Base-by-base conservation (phyloP, 2,329 filamentous ascomycete genomes). In the Akanthomyces lecanii region DNA sequence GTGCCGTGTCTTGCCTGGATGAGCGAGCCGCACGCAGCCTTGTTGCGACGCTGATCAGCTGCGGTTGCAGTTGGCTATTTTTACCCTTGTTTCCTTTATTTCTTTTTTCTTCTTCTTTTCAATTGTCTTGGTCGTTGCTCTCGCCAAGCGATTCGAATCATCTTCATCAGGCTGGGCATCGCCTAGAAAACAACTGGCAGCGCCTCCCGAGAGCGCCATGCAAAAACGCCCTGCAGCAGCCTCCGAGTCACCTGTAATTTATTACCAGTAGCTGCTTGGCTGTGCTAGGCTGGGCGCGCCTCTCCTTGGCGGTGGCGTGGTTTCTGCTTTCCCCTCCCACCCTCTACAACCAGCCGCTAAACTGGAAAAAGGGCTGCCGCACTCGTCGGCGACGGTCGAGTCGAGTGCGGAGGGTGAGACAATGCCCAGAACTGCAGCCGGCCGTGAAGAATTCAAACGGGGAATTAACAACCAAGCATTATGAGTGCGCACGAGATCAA, bases 201-300 rank as follows among this genome's bases (percentile, higher is more conserved):
- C 57, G 57, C 57, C 57, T 60, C 47, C 57, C 57, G 57, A 60
- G 47, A 51, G 47, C 57, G 36, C 57, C 57, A 52, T 21, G 47
- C 10, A 52, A n/a, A 33, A 36, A 7, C 4, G 33, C 7, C 33
- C 10, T 11, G 28, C 48, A 36, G 33, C 33, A 36, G 30, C 33
- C 16, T 16, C 52, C 23, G 18, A 28, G n/a, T 21, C 16, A 16
- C 21, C 30, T 52, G 18, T 36, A 36, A 10, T 36, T 11, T 7
- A 36, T 36, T 36, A 11, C 30, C 23, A 36, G 48, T 25, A 18
- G 11, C 12, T 53, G 30, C 28, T 21, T n/a, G 6, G 18, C 28
- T 3, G 28, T 11, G 50, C 16, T 11, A 33, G 28, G 18, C 33
- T 21, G 42, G 21, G 16, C 30, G 1, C 56, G 16, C 45, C 44